A percentile compares a stretch with the other conserved stretches of the same genome.
Evolutionary conservation across 306 rosid genomes (phyloP).

Genomic region (Begonia loranthoides): DNA sequence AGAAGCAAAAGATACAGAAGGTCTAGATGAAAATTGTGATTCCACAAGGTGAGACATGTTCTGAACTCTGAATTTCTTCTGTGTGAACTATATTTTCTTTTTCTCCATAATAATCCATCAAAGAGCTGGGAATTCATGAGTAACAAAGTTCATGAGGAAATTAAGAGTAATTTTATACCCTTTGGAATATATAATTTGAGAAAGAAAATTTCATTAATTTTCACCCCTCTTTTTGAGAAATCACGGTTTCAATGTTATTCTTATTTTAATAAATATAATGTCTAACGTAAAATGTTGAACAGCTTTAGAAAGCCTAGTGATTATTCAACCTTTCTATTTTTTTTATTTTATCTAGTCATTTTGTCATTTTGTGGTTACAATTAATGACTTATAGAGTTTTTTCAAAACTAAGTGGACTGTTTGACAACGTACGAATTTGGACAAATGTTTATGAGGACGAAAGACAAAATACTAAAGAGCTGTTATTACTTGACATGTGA

Average conservation of each 20-base stretch:
- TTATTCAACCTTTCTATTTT: no score
- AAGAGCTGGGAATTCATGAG: no score
- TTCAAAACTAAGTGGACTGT: not conserved
- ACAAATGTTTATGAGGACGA: no score
- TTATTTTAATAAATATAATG: no score
- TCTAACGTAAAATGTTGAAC: no score
- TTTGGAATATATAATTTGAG: not conserved
- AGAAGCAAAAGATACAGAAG: constrained; percentile 79
- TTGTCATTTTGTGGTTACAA: not conserved
- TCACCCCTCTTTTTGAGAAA: not conserved
- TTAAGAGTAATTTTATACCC: no score
- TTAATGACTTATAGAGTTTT: not conserved
- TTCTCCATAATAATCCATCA: no score
- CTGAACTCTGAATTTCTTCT: constrained; percentile 10
- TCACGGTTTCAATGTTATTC: not conserved
- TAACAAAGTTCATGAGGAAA: no score
- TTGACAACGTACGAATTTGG: not conserved
- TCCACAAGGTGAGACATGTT: constrained; percentile 40
- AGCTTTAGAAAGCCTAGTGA: no score
- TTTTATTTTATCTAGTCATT: not conserved
- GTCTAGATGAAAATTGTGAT: constrained; percentile 50
- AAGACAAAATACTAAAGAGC: no score
- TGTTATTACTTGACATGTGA: no score
- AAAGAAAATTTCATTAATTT: not conserved
- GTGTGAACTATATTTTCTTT: no score